Base-by-base conservation (phyloP, 1,284 basidiomycete genomes). In the Paramarasmius palmivorus region DNA sequence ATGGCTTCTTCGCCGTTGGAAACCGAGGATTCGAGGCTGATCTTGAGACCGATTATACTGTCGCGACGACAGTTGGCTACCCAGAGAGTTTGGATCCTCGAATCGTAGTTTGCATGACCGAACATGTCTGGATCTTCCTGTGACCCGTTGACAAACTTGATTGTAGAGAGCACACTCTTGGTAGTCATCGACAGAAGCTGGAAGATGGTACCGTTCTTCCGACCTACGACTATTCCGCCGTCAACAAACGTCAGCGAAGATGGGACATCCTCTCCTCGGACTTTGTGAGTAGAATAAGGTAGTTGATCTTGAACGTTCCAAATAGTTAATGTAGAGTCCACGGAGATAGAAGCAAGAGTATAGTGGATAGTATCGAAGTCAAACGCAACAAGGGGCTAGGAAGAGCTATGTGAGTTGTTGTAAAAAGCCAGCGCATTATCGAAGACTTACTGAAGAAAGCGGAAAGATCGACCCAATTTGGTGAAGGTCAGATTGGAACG, bases 211-310 rank as follows among this genome's bases (percentile, higher is more conserved):
- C 89, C 89, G 53, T 88, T 90, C 72, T 79, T 90, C 63, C 89
- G 79, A 37, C 90, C 90, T 41, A 93, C 74, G 49, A 92, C 79
- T 44, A 93, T 81, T 19, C 88, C 89, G 35, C 84, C 83, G 55
- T 92, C 89, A 48, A 92, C 83, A 63, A 92, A 90, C 12, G 84
- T 87, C 57, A 92, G 71, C 1, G 89, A 92, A 3, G 90, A 92
- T 1, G 90, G 90, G 8, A 77, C 66, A 54, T 90, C 90, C 36
- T 92, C 88, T 34, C 90, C 90, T 14, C 81, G 79, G 61, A 92
- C 79, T 63, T 82, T 85, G 63, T 88, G 80, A 17, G 81, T 81
- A 68, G 85, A 84, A 71, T 90, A 89, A 1, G 88, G 83, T 40
- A 83, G 64, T 63, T 81, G 82, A 66, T 90, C 87, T 55, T 82